These are phyloP conservation scores for Talaromyces amestolkiae DNA, from an alignment of 2,329 filamentous ascomycete species.

Conservation along the genomic window DNA sequence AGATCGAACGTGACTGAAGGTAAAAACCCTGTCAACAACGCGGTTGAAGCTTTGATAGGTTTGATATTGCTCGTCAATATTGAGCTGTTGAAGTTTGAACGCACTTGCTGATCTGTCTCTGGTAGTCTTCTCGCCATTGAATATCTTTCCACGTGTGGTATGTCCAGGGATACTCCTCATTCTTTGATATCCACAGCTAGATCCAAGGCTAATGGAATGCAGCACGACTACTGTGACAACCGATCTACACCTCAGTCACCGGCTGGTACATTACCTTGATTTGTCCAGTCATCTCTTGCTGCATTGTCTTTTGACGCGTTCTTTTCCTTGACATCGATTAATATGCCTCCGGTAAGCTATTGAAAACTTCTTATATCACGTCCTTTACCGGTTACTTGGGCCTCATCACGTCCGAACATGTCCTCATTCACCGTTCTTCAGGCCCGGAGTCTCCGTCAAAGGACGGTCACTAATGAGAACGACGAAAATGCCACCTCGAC, in stretches of 20 bases:
- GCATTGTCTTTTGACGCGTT: slow-evolving; percentile 23
- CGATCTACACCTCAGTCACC: slow-evolving; percentile 12
- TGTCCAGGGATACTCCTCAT: slow-evolving; percentile 28
- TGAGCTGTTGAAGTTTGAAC: background rate
- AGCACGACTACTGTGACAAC: slow-evolving; percentile 31
- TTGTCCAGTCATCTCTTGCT: slow-evolving; percentile 23
- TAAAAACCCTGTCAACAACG: slow-evolving; percentile 12
- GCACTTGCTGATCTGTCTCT: slow-evolving; percentile 19
- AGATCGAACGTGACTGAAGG: background rate
- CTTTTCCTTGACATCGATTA: slow-evolving; percentile 31
- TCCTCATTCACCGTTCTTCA: slow-evolving; percentile 47
- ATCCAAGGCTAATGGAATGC: slow-evolving; percentile 35
- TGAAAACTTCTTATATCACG: slow-evolving; percentile 9
- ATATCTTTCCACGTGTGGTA: slow-evolving; percentile 38
- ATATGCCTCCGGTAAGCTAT: slow-evolving; percentile 59
- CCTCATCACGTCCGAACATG: slow-evolving; percentile 24
- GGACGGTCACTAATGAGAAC: slow-evolving; percentile 84
- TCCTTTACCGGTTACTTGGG: slow-evolving; percentile 5
- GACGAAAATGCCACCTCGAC: slow-evolving; percentile 81
- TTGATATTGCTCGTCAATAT: background rate
- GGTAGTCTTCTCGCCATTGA: slow-evolving; percentile 25
- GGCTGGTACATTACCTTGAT: slow-evolving; percentile 19
- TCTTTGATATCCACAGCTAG: slow-evolving; percentile 32
- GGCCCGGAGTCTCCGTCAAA: slow-evolving; percentile 70
- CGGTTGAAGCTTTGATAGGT: background rate